Base-by-base conservation (phyloP, 2,329 filamentous ascomycete species). In the Ploettnerulaceae sp. region DNA sequence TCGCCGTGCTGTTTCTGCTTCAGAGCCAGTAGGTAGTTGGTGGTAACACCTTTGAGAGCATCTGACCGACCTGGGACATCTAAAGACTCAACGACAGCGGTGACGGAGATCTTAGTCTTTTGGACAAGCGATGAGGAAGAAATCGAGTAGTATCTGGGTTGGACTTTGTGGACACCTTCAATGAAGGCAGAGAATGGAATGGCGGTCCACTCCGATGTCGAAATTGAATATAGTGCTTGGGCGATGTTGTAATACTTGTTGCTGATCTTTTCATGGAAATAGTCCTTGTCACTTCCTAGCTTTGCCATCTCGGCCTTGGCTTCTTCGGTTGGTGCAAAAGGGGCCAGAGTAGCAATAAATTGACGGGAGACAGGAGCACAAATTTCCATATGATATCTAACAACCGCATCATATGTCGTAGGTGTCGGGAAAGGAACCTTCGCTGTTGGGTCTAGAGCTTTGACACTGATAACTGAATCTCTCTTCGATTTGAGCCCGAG, bases 91-190 rank as follows among this genome's bases (percentile, higher is more conserved):
- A 98, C 91, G 31, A 97, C 85, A 47, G 91, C 91, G 12, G 93
- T 98, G 61, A 98, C 86, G 51, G 93, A 88, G 57, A 98, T 89
- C 72, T 89, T 91, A 69, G 95, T 84, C 65, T 93, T 90, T 65
- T 98, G 90, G 12, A 95, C 90, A 7, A 89, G 68, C 5, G 93
- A 96, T 1, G 93, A 97, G 1, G 94, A 98, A 2, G 93, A 98
- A 67, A 98, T 98, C 39, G 94, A 98, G 74, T 98, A 98, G 76
- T 97, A 98, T 39, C 93, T 88, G 29, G 93, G 91, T 68, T 98
- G 93, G 47, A 98, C 81, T 74, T 96, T 97, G 69, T 83, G 87
- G 52, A 98, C 69, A 56, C 89, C 86, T 74, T 98, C 93, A 57
- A 98, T 89, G 60, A 97, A 82, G 60, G 90, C 82, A 7, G 93